phyloP scores from a whole-genome alignment of 257 asterid species.

The Schizonepeta tenuifolia region DNA sequence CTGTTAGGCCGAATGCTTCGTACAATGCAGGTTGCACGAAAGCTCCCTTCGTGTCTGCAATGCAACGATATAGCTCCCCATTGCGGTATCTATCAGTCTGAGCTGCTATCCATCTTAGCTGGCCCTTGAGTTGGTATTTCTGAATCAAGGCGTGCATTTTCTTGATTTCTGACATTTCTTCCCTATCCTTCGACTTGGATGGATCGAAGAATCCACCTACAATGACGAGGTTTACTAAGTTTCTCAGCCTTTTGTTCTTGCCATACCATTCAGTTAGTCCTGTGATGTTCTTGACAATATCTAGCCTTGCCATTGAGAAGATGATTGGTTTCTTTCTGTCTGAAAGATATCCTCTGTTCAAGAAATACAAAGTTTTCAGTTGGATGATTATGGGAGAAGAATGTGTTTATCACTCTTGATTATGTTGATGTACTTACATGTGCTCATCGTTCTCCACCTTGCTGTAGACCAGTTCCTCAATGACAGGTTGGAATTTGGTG shows the following conservation, averaged over 20 bases:
- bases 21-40: slow-evolving; percentile 87
- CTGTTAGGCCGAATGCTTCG: slow-evolving; percentile 89
- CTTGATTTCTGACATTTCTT: slow-evolving; percentile 85
- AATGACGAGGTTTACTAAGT: slow-evolving; percentile 73
- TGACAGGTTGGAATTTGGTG: slow-evolving; percentile 56
- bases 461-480: slow-evolving; percentile 65
- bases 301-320: slow-evolving; percentile 90
- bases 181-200: slow-evolving; percentile 77
- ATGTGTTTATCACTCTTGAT: background rate
- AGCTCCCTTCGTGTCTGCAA: slow-evolving; percentile 87
- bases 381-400: background rate
- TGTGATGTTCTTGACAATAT: slow-evolving; percentile 72
- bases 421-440: slow-evolving; percentile 55
- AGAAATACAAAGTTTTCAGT: slow-evolving; percentile 23
- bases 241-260: slow-evolving; percentile 58
- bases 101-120: slow-evolving; percentile 90
- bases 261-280: slow-evolving; percentile 91
- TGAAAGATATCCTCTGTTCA: slow-evolving; percentile 70
- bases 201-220: slow-evolving; percentile 87
- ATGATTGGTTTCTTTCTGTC: slow-evolving; percentile 75
- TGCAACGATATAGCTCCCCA: slow-evolving; percentile 73
- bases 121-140: slow-evolving; percentile 71
- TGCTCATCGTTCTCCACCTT: slow-evolving; percentile 69
- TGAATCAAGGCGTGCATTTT: slow-evolving; percentile 76
- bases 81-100: slow-evolving; percentile 82